Base-by-base conservation (phyloP, 768 basidiomycete species). In the Lactarius tabidus region DNA sequence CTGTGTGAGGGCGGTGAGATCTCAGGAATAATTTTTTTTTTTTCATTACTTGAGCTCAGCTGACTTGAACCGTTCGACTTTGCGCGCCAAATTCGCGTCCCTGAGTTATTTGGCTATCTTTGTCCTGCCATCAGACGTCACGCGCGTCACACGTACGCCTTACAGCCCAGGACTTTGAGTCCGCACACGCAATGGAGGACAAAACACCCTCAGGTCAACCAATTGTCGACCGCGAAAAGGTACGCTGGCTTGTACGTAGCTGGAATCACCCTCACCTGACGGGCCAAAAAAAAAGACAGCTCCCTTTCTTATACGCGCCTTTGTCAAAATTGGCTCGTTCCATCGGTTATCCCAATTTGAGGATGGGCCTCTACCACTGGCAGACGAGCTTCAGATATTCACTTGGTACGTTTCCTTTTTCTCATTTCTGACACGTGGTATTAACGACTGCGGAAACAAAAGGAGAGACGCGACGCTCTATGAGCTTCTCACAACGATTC, bases 391-490 rank as follows among this genome's bases (percentile, higher is more conserved):
- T 55, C 90, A 92, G 71, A 76, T 93, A 38, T 93, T 88, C 70
- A 88, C 89, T 8, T 93, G 91, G 91, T 89, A 70, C 28, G 80
- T 48, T 0, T 26, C 23, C 69, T 1, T 28, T 17, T 14, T 17
- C n/a, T 26, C 36, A 14, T 29, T 4, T 14, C 56, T 23, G 28
- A 15, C 53, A 29, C 57, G 23, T 23, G 45, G n/a, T 23, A 10
- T 23, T n/a, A n/a, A n/a, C 48, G 15, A 28, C 4, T 8, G 6
- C 10, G 53, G 18, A 31, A 18, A 63, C 39, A 38, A 39, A 68
- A 93, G 91, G 91, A 90, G 85, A 78, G 90, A 93, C 71, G 87
- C 90, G 15, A 91, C 91, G 0, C 79, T 93, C 36, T 83, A 86
- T 48, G 91, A 93, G 77, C 82, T 93, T 51, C 74, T 93, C 62